Conservation (phyloP, 306 rosid species). For the Acacia crassicarpa region DNA sequence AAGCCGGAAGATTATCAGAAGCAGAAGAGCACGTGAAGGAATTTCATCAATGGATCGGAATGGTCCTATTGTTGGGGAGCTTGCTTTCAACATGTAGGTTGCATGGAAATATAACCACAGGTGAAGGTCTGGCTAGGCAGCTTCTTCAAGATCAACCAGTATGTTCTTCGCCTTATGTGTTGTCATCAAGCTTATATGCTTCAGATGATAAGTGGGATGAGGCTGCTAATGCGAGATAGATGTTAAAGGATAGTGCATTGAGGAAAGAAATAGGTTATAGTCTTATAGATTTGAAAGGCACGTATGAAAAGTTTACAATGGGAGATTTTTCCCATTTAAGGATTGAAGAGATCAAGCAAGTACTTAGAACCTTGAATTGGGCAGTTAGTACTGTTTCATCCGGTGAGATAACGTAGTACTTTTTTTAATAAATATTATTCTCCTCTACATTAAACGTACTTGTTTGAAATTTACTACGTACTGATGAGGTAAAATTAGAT, state of each 20-base stretch:
- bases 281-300: slow-evolving; percentile 43
- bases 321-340: not conserved
- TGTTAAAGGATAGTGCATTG: slow-evolving; percentile 46
- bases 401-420: not conserved
- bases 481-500: not conserved
- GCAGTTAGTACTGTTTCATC: not conserved
- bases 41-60: slow-evolving; percentile 29
- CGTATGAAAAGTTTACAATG: slow-evolving; percentile 1
- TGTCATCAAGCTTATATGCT: slow-evolving; percentile 47
- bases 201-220: slow-evolving; percentile 47
- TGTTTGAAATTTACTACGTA: too few species aligned
- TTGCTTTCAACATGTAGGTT: slow-evolving; percentile 36
- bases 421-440: too few species aligned
- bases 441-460: not conserved
- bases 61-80: slow-evolving; percentile 41
- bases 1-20: slow-evolving; percentile 42
- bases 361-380: not conserved
- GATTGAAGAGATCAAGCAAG: not conserved
- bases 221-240: slow-evolving; percentile 36
- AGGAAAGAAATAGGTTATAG: slow-evolving; percentile 41
- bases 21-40: slow-evolving; percentile 40
- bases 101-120: slow-evolving; percentile 27
- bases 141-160: slow-evolving; percentile 36
- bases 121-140: slow-evolving; percentile 37
- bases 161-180: slow-evolving; percentile 43